phyloP scores from a whole-genome alignment of 2,329 filamentous ascomycete genomes.

The Fusarium buharicum region DNA sequence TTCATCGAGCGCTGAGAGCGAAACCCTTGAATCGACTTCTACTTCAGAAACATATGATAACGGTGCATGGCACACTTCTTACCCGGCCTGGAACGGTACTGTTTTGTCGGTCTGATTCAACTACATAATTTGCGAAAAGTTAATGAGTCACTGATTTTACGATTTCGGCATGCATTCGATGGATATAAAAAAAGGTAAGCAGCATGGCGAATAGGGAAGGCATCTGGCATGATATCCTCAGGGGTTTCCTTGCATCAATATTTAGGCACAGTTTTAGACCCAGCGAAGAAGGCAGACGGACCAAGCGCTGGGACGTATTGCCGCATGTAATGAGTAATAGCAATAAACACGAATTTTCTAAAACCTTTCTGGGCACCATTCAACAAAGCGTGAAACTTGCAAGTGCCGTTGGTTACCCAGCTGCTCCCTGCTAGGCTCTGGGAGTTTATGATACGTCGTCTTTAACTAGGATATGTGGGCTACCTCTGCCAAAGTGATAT shows the following conservation, averaged over 20 bases:
- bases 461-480: not conserved
- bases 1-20: conserved; percentile 12
- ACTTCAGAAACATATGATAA: conserved; percentile 52
- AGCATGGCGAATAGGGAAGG: conserved; percentile 23
- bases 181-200: conserved; percentile 9
- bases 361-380: not conserved
- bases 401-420: not conserved
- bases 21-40: conserved; percentile 23
- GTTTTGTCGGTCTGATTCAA: conserved; percentile 13
- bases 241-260: conserved; percentile 25
- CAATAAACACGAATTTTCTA: conserved; percentile 18
- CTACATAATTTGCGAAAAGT: conserved; percentile 16
- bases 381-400: conserved; percentile 11
- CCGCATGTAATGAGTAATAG: conserved; percentile 43
- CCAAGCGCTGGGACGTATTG: conserved; percentile 56
- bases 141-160: conserved; percentile 2
- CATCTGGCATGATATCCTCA: conserved; percentile 18
- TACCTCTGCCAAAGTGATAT: conserved; percentile 19
- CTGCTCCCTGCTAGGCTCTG: not conserved
- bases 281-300: conserved; percentile 44
- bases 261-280: conserved; percentile 29
- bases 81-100: conserved; percentile 58
- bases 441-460: not conserved
- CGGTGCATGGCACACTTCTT: conserved; percentile 59
- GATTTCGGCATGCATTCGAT: not conserved